Conservation (phyloP, 495 filamentous ascomycete species). For the Tuber microsphaerosporum region DNA sequence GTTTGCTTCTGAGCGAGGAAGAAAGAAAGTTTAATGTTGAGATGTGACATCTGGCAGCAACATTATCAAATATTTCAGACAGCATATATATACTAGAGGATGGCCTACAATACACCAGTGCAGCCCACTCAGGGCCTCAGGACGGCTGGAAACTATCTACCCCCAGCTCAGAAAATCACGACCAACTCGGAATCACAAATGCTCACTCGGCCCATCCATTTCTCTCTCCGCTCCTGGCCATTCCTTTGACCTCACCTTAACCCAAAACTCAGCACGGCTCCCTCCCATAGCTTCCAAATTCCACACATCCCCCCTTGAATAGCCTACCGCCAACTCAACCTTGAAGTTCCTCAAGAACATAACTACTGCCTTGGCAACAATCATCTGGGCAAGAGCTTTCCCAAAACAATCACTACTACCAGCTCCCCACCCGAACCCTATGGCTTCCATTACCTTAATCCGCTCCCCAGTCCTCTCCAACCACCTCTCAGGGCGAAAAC, state of each 20-base stretch:
- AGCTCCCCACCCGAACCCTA: slow-evolving; percentile 46
- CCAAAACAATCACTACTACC: slow-evolving; percentile 24
- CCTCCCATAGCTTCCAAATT: background rate
- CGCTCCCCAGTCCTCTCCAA: slow-evolving; percentile 48
- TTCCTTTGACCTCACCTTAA: background rate
- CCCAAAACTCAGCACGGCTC: background rate
- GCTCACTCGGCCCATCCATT: background rate
- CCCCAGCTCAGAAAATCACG: background rate
- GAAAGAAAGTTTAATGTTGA: too few relatives aligned
- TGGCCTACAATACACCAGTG: too few relatives aligned
- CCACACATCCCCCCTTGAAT: background rate
- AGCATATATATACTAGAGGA: too few relatives aligned
- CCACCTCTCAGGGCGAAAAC: slow-evolving; percentile 61
- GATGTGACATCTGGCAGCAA: too few relatives aligned
- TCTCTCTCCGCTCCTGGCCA: background rate
- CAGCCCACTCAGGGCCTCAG: too few relatives aligned
- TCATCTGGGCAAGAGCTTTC: slow-evolving; percentile 19
- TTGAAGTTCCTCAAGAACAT: background rate
- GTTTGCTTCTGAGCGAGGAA: too few relatives aligned
- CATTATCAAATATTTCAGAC: too few relatives aligned
- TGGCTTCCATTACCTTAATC: slow-evolving; percentile 48
- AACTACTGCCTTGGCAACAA: background rate
- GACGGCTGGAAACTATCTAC: too few relatives aligned
- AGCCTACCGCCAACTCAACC: background rate
- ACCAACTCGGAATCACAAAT: background rate